Evolutionary conservation across 1,139 yeast genomes (phyloP).

Genomic region (Taphrina confusa): DNA sequence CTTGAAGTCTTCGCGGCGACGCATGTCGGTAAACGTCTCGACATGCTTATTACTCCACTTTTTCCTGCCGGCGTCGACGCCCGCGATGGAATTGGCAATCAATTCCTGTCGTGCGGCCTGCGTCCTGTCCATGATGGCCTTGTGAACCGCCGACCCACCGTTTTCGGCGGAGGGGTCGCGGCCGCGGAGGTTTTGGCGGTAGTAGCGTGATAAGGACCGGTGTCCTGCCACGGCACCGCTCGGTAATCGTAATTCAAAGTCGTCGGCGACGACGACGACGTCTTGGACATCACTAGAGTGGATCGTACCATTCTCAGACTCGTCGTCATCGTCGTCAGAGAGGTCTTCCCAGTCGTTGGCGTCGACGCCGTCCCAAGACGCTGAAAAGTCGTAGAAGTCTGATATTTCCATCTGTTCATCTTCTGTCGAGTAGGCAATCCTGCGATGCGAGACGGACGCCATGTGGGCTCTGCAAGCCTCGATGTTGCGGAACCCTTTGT

Average conservation of each 20-base stretch:
- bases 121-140: slow-evolving; percentile 88
- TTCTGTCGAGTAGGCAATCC: slow-evolving; percentile 81
- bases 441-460: slow-evolving; percentile 80
- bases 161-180: slow-evolving; percentile 70
- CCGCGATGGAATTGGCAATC: slow-evolving; percentile 50
- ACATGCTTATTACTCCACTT: slow-evolving; percentile 34
- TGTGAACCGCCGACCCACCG: slow-evolving; percentile 68
- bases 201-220: slow-evolving; percentile 81
- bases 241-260: slow-evolving; percentile 83
- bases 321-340: slow-evolving; percentile 51
- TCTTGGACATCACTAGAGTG: slow-evolving; percentile 44
- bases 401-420: slow-evolving; percentile 79
- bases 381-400: slow-evolving; percentile 80
- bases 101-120: slow-evolving; percentile 56
- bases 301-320: slow-evolving; percentile 52
- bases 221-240: slow-evolving; percentile 82
- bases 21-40: slow-evolving; percentile 56
- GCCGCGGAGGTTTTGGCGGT: slow-evolving; percentile 64
- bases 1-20: slow-evolving; percentile 66
- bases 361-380: slow-evolving; percentile 53
- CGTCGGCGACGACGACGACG: slow-evolving; percentile 48
- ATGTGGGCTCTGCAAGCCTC: slow-evolving; percentile 92
- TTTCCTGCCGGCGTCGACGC: slow-evolving; percentile 34
- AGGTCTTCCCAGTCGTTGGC: slow-evolving; percentile 54
- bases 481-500: slow-evolving; percentile 75